Base-by-base conservation (phyloP, 192 early-diverging fungal genomes). In the Podila minutissima region DNA sequence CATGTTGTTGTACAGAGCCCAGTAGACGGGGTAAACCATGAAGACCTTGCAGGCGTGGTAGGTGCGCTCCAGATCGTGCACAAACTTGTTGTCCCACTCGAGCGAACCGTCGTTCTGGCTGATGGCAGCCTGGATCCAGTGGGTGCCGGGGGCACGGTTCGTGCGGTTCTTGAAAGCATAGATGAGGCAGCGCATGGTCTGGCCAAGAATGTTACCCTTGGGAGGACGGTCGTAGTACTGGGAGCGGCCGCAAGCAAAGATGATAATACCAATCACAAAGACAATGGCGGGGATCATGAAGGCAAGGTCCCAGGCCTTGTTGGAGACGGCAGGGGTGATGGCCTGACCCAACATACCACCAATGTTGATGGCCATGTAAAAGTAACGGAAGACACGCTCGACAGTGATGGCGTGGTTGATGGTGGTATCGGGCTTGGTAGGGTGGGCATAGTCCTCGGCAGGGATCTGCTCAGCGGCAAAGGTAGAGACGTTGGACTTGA, bases 301-400 rank as follows among this genome's bases (percentile, higher is more conserved):
- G 0, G 88, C 90, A 0, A 87, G 72, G 79, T 88, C 88, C 79
- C 88, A 91, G 32, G 83, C 86, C 29, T 89, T 85, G 15, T 84
- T 76, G 29, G 74, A 71, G 72, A 89, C 90, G n/a, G 89, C 70
- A 64, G 86, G 86, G 1, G 88, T 88, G 20, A 89, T 89, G 32
- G 86, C 87, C 73, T 89, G 88, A 50, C 87, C 86, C 24, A 87
- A 81, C 82, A 91, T 83, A 53, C 83, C 83, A 55, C 90, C 90
- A 67, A 91, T 84, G 74, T 91, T 91, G 70, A 91, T 89, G 33
- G 88, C 71, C 88, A 87, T 89, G 85, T 93, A 93, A 72, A 93
- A 93, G 88, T 89, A 92, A 75, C 89, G 88, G 83, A 91, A 93
- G 61, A 93, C 87, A 37, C 86, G 87, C 82, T 92, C 88, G 22